Evolutionary conservation across 2,329 filamentous ascomycete genomes (phyloP), one percentile per base, ranked within the genome.

Genomic region (Clonostachys chloroleuca): DNA sequence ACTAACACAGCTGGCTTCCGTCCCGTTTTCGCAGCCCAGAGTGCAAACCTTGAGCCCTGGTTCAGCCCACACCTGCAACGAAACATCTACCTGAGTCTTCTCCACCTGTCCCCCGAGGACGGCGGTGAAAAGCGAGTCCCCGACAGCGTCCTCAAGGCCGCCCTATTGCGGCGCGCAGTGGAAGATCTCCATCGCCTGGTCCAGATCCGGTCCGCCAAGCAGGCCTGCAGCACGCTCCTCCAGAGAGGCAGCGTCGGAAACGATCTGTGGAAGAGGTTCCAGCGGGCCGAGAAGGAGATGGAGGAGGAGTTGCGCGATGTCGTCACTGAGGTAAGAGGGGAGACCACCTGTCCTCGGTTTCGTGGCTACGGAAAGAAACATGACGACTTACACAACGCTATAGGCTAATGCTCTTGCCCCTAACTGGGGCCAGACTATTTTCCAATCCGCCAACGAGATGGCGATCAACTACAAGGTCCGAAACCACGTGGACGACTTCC

Each of bases 371-470:
- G 36, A 40, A 14, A 39, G 36, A 39, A n/a, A 40, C n/a, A n/a
- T 40, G 17, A 14, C 42, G 10, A 24, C 13, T 13, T 10, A 13
- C 12, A 44, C 16, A 44, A 30, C 14, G 43, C 17, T 16, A 40
- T 55, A 96, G 90, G 94, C 95, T 59, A 97, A 97, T 64, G 91
- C 88, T 17, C 87, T 96, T 53, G 78, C 83, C 2, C 86, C 89
- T 43, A 86, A 86, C 66, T 99, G 94, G 94, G 94, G 94, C 51
- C 86, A 94, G 63, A 83, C 81, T 48, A 97, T 99, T 65, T 99
- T 99, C 80, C 94, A 99, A 68, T 92, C 89, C 42, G 94, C 94
- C 47, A 95, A 95, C 68, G 94, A 99, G 69, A 96, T 99, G 69
- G 84, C 87, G 49, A 86, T 90, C 61, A 96, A 96, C 70, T 80